Evolutionary conservation across 2,329 filamentous ascomycete genomes (phyloP).

Genomic region (Clarireedia homoeocarpa): DNA sequence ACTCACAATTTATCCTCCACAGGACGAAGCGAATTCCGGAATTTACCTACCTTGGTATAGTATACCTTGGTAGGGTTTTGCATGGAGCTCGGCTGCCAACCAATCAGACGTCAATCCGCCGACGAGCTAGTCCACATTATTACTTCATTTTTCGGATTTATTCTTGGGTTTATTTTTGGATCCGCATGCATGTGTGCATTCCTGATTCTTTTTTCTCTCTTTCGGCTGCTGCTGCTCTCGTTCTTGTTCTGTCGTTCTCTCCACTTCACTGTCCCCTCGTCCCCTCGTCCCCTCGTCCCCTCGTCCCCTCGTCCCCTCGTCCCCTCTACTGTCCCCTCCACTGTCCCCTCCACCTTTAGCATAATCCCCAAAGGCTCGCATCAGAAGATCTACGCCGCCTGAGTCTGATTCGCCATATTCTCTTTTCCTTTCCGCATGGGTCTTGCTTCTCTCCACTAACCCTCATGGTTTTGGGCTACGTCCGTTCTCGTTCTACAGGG

Average conservation of each 20-base stretch:
- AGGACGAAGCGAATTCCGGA: too few relatives aligned
- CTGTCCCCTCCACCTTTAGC: background rate
- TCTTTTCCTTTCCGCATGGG: background rate
- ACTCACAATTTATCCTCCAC: too few relatives aligned
- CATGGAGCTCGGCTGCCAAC: too few relatives aligned
- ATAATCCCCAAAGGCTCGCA: constrained; percentile 1
- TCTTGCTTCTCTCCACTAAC: background rate
- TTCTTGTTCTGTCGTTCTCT: too few relatives aligned
- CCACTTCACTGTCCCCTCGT: too few relatives aligned
- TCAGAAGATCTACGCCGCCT: constrained; percentile 10
- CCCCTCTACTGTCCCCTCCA: too few relatives aligned
- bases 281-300: background rate
- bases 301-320: background rate
- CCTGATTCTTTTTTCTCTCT: background rate
- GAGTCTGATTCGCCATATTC: constrained; percentile 3
- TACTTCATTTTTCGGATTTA: background rate
- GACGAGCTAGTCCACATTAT: background rate
- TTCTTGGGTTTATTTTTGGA: constrained; percentile 3
- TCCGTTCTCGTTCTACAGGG: background rate
- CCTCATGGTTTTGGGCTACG: background rate
- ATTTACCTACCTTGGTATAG: too few relatives aligned
- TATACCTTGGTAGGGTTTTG: too few relatives aligned
- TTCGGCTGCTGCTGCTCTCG: too few relatives aligned
- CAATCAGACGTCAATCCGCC: background rate
- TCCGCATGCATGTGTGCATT: constrained; percentile 1